Evolutionary conservation across 106 monocot species (phyloP), one percentile per base, ranked within the genome.

Genomic region (Platanthera zijinensis): DNA sequence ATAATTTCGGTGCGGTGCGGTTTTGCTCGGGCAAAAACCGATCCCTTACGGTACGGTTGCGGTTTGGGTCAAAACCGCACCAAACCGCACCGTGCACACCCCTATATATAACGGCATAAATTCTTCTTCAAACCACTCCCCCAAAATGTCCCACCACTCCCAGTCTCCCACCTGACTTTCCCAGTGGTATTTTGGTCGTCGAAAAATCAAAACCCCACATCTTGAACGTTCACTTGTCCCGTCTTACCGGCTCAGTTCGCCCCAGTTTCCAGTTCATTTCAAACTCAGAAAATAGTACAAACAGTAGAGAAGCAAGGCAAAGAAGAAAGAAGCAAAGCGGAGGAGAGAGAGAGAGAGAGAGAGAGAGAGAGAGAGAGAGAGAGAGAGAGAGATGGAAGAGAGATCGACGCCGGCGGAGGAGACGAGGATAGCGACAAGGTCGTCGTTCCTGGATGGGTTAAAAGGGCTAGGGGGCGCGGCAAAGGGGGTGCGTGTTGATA

Each of bases 331-430:
- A 32, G 66, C 32, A 39, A 30, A 66, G 66, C 32, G 32, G 28
- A 66, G 22, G 30, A 18, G n/a, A 0, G 5, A 9, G 14, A 21
- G 4, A 62, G 19, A 62, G 18, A 62, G 19, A 62, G 62, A 62
- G 3, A 10, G 56, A 62, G 62, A 62, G 62, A 62, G 62, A 62
- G 62, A 64, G 52, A 61, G 61, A 61, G 61, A 14, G 67, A 25
- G 49, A 72, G 72, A 49, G 50, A 49, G 72, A 51, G 72, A 72
- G 72, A 45, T 72, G 72, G 72, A 47, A 57, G 78, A 49, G 73
- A 54, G 3, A 50, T 11, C 79, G 25, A 15, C 72, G 72, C 19
- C 12, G 10, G 67, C 50, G 48, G 67, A 22, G 68, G 57, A 48
- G 67, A 73, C 72, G 30, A 48, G 72, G 19, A 61, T 71, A 32